Base-by-base conservation (phyloP, 208 protist genomes). In the Wallacemonas sp. region DNA sequence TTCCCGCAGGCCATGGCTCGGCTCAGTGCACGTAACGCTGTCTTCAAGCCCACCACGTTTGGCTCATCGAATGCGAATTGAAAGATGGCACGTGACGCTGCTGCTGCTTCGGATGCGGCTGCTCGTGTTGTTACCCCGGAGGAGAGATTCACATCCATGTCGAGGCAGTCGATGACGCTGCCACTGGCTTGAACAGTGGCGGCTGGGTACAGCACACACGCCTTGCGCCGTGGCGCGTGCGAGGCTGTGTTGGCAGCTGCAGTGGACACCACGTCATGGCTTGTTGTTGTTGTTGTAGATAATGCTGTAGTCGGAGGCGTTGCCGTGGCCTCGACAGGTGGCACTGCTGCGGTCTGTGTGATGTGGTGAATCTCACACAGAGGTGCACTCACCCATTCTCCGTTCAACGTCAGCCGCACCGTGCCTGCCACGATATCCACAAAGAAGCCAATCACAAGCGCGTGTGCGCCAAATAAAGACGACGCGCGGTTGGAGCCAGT, bases 361-460 rank as follows among this genome's bases (percentile, higher is more conserved):
- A 41, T 14, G 36, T 41, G 36, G 36, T 41, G 6, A 14, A 41
- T 41, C 9, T 1, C 41, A 46, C 11, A 53, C 44, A 58, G 51
- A 15, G 33, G 30, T 21, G 51, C 55, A 0, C 76, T 74, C n/a
- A 88, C 54, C 17, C 31, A 22, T 21, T 14, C 62, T 33, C 75
- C 82, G 60, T 88, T 88, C 26, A 88, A 36, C 26, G 49, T 66
- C 38, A 84, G 68, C 2, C 76, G 68, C 26, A 77, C 15, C 14
- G 9, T 22, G n/a, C 70, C 66, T 8, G 2, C 39, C 2, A 42
- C 19, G 21, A 59, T 21, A 36, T 77, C 53, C 49, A 61, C 45
- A 19, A 72, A 17, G 33, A 77, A 77, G 28, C 71, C 71, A 41
- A 72, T 31, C 14, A 58, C 66, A 19, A 77, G 58, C 14, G 27